A percentile compares a stretch with the other conserved stretches of the same genome.
phyloP scores from a whole-genome alignment of 202 grass and related monocot genomes.

The Zizania palustris region DNA sequence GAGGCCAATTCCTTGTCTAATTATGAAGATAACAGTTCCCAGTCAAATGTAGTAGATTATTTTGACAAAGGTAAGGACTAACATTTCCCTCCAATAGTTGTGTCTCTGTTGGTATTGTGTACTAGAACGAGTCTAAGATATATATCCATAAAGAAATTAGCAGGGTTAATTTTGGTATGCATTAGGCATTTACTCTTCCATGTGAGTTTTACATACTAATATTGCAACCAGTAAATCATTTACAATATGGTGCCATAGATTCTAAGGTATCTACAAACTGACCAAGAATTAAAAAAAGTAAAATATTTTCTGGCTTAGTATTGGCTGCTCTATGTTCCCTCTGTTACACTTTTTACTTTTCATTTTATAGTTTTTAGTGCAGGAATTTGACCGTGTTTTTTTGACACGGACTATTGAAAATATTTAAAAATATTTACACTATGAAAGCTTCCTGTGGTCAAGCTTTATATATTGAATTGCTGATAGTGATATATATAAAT shows the following conservation, averaged over 20 bases:
- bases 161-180: background rate
- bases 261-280: background rate
- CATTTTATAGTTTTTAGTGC: background rate
- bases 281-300: background rate
- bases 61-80: conserved; percentile 50
- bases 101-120: conserved; percentile 15
- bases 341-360: background rate
- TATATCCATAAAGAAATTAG: background rate
- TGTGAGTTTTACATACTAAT: background rate
- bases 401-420: background rate
- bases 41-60: conserved; percentile 43
- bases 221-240: conserved; percentile 14
- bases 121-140: background rate
- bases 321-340: background rate
- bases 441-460: background rate
- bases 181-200: background rate
- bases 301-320: background rate
- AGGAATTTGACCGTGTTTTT: background rate
- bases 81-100: conserved; percentile 3
- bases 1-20: conserved; percentile 42
- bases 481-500: background rate
- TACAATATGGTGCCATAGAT: background rate
- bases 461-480: background rate
- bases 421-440: background rate
- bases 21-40: conserved; percentile 35